Evolutionary conservation across 2,329 filamentous ascomycete genomes (phyloP).

Genomic region (Epichloe bromicola): DNA sequence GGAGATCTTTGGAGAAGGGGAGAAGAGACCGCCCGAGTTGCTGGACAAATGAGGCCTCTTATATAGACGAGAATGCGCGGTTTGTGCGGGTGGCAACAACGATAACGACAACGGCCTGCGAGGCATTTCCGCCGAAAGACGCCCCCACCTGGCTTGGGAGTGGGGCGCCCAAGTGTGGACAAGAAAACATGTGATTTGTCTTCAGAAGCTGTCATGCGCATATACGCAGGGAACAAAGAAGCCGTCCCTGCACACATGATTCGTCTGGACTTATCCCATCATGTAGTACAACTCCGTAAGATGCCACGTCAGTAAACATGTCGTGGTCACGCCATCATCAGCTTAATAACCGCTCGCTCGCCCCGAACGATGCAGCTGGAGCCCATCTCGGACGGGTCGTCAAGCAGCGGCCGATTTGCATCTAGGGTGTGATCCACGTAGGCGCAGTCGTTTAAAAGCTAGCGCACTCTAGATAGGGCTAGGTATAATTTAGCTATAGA

Average conservation of each 20-base stretch:
- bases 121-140: neutral
- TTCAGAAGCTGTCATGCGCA: neutral
- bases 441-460: too few species aligned
- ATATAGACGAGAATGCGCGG: conserved; percentile 13
- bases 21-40: neutral
- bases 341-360: neutral
- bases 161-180: neutral
- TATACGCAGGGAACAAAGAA: neutral
- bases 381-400: too few species aligned
- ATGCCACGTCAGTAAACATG: neutral
- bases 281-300: too few species aligned
- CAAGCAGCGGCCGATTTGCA: too few species aligned
- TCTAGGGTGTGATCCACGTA: too few species aligned
- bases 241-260: neutral
- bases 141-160: neutral
- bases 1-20: conserved; percentile 4
- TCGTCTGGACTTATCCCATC: neutral
- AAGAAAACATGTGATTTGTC: neutral
- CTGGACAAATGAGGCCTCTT: conserved; percentile 10
- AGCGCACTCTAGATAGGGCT: too few species aligned
- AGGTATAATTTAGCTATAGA: too few species aligned
- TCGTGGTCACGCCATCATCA: neutral
- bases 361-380: too few species aligned
- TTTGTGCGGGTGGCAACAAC: conserved; percentile 4
- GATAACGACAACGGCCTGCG: neutral